Evolutionary conservation across 176 grass and related monocot genomes (phyloP).

Genomic region (Oryza glumipatula): DNA sequence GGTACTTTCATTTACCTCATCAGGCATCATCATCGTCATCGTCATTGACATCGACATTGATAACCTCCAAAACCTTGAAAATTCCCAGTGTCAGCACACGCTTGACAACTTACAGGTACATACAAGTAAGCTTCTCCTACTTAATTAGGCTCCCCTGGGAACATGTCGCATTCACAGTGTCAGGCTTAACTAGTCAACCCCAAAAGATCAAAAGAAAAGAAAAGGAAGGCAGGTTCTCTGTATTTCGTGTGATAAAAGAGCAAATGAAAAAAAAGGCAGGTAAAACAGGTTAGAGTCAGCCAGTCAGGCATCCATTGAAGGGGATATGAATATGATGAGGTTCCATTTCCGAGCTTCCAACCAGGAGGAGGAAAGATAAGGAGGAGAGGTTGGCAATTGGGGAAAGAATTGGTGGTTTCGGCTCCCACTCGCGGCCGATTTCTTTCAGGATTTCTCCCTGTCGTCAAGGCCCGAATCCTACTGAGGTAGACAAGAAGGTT

Average conservation of each 20-base stretch:
- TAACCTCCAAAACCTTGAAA: background rate
- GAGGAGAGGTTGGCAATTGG: background rate
- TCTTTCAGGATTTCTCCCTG: constrained; percentile 10
- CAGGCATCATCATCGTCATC: background rate
- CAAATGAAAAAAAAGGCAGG: background rate
- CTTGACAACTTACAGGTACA: background rate
- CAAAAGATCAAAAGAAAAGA: background rate
- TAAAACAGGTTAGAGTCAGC: background rate
- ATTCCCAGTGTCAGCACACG: background rate
- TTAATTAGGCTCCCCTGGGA: background rate
- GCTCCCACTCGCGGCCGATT: background rate
- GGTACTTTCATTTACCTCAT: background rate
- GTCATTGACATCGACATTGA: background rate
- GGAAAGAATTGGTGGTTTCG: constrained; percentile 17
- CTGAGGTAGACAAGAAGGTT: background rate
- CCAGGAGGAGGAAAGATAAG: background rate
- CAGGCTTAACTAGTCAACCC: constrained; percentile 12
- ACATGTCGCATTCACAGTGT: background rate
- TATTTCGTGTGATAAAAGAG: background rate
- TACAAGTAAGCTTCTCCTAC: too few species aligned
- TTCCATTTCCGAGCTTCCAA: background rate
- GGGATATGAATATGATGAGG: background rate
- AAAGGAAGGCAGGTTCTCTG: background rate
- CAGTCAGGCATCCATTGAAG: background rate
- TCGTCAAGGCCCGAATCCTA: constrained; percentile 37